Evolutionary conservation across 148 eudicot genomes (phyloP).

Genomic region (Chenopodium suecicum): DNA sequence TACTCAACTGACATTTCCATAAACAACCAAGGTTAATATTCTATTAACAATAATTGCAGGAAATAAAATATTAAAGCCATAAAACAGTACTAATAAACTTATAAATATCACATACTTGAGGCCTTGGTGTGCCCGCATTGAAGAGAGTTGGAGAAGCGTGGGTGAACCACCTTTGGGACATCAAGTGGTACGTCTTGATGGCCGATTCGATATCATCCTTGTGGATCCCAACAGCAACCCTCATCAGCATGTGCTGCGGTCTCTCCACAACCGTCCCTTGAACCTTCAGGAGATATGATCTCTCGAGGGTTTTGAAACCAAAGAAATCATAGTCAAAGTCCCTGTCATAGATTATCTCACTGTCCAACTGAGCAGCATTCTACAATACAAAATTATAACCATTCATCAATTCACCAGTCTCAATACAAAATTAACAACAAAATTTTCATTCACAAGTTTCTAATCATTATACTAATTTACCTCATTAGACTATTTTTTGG

Average conservation of each 20-base stretch:
- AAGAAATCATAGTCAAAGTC: constrained; percentile 98
- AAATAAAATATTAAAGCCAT: not conserved
- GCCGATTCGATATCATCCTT: constrained; percentile 87
- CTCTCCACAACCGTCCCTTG: constrained; percentile 84
- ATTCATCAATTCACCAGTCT: not conserved
- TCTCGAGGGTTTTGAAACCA: constrained; percentile 96
- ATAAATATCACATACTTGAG: constrained; percentile 54
- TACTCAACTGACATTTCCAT: constrained; percentile 68
- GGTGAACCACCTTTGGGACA: constrained; percentile 98
- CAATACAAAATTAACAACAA: not conserved
- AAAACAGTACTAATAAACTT: not conserved
- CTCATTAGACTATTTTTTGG: too few species aligned
- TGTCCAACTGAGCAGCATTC: constrained; percentile 91
- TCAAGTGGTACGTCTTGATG: constrained; percentile 77
- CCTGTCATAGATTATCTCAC: constrained; percentile 92
- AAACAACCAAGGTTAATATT: constrained; percentile 9
- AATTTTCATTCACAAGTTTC: not conserved
- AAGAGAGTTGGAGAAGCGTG: constrained; percentile 99
- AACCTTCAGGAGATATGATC: constrained; percentile 80
- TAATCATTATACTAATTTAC: too few species aligned
- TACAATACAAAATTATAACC: constrained; percentile 24
- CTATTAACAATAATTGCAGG: not conserved
- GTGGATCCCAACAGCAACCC: constrained; percentile 94
- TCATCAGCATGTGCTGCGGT: constrained; percentile 97
- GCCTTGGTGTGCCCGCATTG: constrained; percentile 92